A percentile compares a stretch with the other conserved stretches of the same genome.
Evolutionary conservation across 2,329 filamentous ascomycete species (phyloP).

Genomic region (Paecilomyces niveus): DNA sequence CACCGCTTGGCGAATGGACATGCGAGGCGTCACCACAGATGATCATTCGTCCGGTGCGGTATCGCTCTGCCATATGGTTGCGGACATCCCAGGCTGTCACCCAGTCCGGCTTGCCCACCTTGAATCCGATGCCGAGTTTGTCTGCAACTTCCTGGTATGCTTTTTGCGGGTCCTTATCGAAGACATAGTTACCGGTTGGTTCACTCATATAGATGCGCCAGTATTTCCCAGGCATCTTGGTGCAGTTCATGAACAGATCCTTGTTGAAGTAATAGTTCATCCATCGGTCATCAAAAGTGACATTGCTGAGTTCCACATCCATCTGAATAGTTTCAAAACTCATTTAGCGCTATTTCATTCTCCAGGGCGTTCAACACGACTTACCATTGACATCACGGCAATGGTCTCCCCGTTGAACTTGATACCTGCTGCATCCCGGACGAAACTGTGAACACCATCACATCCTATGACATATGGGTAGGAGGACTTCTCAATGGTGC

Average conservation of each 20-base stretch:
- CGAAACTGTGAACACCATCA: constrained; percentile 1
- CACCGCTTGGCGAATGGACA: constrained; percentile 12
- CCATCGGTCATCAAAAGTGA: constrained; percentile 1
- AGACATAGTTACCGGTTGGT: not conserved
- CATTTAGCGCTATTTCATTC: not conserved
- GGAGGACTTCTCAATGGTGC: not conserved
- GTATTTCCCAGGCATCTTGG: constrained; percentile 1
- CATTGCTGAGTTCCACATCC: not conserved
- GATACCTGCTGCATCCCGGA: not conserved
- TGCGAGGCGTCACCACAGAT: constrained; percentile 14
- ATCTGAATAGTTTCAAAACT: not conserved
- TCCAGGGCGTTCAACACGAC: not conserved
- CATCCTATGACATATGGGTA: not conserved
- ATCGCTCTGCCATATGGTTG: not conserved
- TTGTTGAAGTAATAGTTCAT: constrained; percentile 2
- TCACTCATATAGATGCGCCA: constrained; percentile 2
- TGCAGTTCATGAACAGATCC: constrained; percentile 1
- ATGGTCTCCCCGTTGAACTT: not conserved
- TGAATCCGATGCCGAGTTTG: not conserved
- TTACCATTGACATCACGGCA: not conserved
- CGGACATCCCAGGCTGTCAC: constrained; percentile 1
- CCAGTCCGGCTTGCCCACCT: constrained; percentile 1
- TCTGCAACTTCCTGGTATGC: constrained; percentile 1
- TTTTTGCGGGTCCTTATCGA: not conserved
- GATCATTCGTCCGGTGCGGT: not conserved